Base-by-base conservation (phyloP, 768 basidiomycete genomes). In the Leccinum truebloodii region DNA sequence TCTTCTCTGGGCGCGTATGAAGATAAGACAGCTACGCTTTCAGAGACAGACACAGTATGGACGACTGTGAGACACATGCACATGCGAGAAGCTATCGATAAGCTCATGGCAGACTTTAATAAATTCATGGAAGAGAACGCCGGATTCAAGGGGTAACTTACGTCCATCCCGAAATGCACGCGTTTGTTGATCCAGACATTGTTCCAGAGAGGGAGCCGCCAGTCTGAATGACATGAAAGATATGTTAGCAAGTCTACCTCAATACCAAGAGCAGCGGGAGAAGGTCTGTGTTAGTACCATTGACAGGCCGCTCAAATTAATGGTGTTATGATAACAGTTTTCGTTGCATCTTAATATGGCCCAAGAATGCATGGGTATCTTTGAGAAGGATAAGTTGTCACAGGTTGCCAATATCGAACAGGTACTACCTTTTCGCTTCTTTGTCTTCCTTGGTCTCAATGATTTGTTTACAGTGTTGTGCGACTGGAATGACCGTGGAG, bases 201-300 rank as follows among this genome's bases (percentile, higher is more conserved):
- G 55, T 54, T 59, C 26, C 59, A 89, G 90, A 28, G 86, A 92
- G 67, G 87, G 89, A 49, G 92, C 90, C 9, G 90, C 92, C 52
- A 95, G 86, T 67, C 73, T 99, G 52, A 96, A 95, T 69, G 96
- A 98, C 75, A 95, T 99, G 92, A 98, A 97, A 75, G 97, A 99
- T 69, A 97, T 98, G 96, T 80, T 99, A 35, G 97, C 97, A 34
- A 93, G 80, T 69, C 73, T 99, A 62, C 95, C 95, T 2, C 94
- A 97, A 75, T 97, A 91, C 67, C 92, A 95, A 76, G 95, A 97
- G 64, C 91, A 94, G 66, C 84, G 96, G 59, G 95, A 99, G 73
- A 95, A 94, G 85, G 94, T 90, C 39, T 20, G 75, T 61, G 16
- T 20, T 13, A 32, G 35, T 58, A 28, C 20, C 20, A 16, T 54